Conservation (phyloP, 2,329 filamentous ascomycete species). For the Metarhizium sp. region DNA sequence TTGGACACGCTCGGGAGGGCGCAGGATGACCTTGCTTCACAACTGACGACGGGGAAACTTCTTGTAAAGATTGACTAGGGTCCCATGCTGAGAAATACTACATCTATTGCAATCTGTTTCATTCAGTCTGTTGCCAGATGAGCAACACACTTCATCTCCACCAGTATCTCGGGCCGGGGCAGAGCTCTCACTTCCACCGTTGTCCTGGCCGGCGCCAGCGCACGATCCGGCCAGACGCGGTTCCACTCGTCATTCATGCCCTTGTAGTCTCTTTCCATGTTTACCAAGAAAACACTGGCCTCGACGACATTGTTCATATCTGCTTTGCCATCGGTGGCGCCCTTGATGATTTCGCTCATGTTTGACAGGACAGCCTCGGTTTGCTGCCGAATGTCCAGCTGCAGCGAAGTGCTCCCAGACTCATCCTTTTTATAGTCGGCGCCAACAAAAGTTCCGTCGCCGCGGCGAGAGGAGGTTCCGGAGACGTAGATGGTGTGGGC, state of each 20-base stretch:
- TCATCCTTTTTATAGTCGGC: constrained; percentile 19
- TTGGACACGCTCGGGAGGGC: too few relatives aligned
- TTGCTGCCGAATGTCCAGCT: constrained; percentile 25
- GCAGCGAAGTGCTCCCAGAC: constrained; percentile 20
- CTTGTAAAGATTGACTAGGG: too few relatives aligned
- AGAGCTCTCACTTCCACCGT: constrained; percentile 22
- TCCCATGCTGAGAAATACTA: too few relatives aligned
- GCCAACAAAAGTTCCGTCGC: constrained; percentile 25
- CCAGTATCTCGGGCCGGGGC: constrained; percentile 21
- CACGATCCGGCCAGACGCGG: constrained; percentile 27
- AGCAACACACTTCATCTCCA: constrained; percentile 19
- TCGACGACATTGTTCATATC: constrained; percentile 28
- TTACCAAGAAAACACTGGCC: constrained; percentile 28
- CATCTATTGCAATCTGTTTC: too few relatives aligned
- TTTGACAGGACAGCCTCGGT: constrained; percentile 28
- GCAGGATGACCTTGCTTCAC: too few relatives aligned
- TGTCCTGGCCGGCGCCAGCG: constrained; percentile 25
- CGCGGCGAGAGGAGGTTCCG: constrained; percentile 24
- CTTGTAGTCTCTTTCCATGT: constrained; percentile 31
- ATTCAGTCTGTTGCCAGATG: background rate
- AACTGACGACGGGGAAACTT: too few relatives aligned
- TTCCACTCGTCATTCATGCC: constrained; percentile 39
- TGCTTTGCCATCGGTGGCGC: constrained; percentile 24
- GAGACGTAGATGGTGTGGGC: constrained; percentile 30
- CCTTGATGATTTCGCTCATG: constrained; percentile 27